Base-by-base conservation (phyloP, 345 rosid genomes). In the Gossypium raimondii region DNA sequence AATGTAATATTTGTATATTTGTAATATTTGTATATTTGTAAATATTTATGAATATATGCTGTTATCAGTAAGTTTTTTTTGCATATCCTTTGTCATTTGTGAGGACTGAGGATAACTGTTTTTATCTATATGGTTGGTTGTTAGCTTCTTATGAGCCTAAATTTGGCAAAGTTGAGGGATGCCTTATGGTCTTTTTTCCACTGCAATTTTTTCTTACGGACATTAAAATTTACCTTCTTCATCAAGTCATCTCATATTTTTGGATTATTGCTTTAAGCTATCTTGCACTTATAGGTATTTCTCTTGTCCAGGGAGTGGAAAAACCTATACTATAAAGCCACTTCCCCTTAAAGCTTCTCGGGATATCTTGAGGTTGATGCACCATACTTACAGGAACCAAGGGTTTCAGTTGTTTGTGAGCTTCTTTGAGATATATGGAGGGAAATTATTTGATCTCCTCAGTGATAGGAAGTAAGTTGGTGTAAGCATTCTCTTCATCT, bases 341-440 rank as follows among this genome's bases (percentile, higher is more conserved):
- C 84, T 94, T 83, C 98, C 98, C 45, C 87, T 94, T 70, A 94
- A 89, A 85, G 97, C 98, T 76, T 91, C 98, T 67, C 83, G 90
- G 60, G 98, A 94, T 81, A 91, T 94, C 66, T 84, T 94, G 87
- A 86, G 98, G 89, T 81, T 94, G 91, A 94, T 92, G 95, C 89
- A 92, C 83, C 95, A 94, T 84, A 88, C 97, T 45, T 94, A 89
- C 84, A 86, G 97, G 72, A 94, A 85, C 81, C 98, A 92, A 85
- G 97, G 98, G 60, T 91, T 94, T 85, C 97, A 92, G 80, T 86
- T 94, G 83, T 87, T 86, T 76, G 89, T 94, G 72, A 92, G 98
- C 85, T 94, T 94, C 88, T 94, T 94, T 72, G 98, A 91, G 81
- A 94, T 94, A 57, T 94, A 94, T 50, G 98, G 98, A 52, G 98